Evolutionary conservation across 2,329 filamentous ascomycete species (phyloP), one percentile per base, ranked within the genome.

Genomic region (Aureobasidium mangrovei): DNA sequence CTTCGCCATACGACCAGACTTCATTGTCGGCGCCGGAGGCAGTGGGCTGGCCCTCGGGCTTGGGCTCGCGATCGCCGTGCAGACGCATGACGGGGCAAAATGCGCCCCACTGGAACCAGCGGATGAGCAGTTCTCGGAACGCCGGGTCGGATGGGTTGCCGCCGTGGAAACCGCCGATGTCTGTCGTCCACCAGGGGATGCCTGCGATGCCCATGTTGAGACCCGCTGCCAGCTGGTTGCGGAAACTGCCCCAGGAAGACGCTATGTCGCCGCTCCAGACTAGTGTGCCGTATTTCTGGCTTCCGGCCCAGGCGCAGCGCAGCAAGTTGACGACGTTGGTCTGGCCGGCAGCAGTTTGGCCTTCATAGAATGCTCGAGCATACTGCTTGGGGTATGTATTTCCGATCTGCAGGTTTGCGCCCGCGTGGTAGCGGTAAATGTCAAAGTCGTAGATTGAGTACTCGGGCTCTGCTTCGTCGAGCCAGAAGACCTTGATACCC

Each of bases 211-310:
- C 83, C 78, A 84, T 84, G 62, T 83, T 83, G 24, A 86, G 68
- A 0, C 83, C 83, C 0, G 83, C 82, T 0, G 79, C 73, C 2
- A 85, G 69, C 63, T 86, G 81, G 56, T 79, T 75, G 3, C 78
- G 74, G 45, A 85, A 72, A 28, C 74, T 80, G 2, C 65, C 66
- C 83, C 82, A 86, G 0, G 78, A 82, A 0, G 77, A 81, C 0
- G 82, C 82, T 56, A 85, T 83, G 61, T 86, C 83, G 10, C 83
- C 83, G 48, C 75, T 79, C 83, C 83, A 85, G 1, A 86, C 79
- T 0, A 86, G 70, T 0, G 82, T 79, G 2, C 82, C 83, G 60
- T 79, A 85, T 58, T 77, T 79, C 62, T 86, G 82, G 58, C 76
- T 80, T 0, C 77, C 77, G 0, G 77, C 77, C 78, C 77, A 80